Percentiles rank a stretch among this genome's conserved stretches.
Conservation (phyloP, 208 protist genomes). For the Leishmania gerbilli region DNA sequence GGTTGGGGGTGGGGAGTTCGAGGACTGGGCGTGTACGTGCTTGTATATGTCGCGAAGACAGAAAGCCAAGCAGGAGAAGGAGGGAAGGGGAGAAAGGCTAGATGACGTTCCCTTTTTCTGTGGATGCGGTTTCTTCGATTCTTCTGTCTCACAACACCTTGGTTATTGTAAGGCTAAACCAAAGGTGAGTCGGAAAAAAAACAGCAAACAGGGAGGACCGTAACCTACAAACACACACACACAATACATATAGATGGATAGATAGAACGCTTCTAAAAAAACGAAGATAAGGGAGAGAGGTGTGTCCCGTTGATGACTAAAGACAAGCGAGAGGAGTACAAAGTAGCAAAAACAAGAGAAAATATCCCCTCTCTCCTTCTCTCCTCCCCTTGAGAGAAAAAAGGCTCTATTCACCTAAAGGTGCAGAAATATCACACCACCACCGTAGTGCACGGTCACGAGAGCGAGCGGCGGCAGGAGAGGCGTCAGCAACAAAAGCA, state of each 20-base stretch:
- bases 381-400: not conserved
- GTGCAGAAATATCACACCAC: not conserved
- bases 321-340: not conserved
- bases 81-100: not conserved
- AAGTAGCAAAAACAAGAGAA: not conserved
- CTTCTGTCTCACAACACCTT: not conserved
- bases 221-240: not conserved
- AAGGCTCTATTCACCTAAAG: not conserved
- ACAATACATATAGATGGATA: too few species aligned
- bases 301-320: not conserved
- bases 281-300: not conserved
- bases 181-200: not conserved
- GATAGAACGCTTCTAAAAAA: not conserved
- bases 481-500: not conserved
- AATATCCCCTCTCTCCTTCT: not conserved
- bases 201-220: not conserved
- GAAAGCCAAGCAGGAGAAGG: not conserved
- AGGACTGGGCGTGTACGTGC: not conserved
- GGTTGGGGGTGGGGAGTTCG: not conserved
- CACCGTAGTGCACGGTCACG: not conserved
- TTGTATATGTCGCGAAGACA: too few species aligned
- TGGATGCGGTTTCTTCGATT: not conserved
- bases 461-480: not conserved
- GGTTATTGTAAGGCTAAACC: not conserved
- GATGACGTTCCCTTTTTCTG: not conserved